These are phyloP conservation scores for Rhizopus delemar DNA, from an alignment of 371 early-diverging fungal species.

Conservation along the genomic window DNA sequence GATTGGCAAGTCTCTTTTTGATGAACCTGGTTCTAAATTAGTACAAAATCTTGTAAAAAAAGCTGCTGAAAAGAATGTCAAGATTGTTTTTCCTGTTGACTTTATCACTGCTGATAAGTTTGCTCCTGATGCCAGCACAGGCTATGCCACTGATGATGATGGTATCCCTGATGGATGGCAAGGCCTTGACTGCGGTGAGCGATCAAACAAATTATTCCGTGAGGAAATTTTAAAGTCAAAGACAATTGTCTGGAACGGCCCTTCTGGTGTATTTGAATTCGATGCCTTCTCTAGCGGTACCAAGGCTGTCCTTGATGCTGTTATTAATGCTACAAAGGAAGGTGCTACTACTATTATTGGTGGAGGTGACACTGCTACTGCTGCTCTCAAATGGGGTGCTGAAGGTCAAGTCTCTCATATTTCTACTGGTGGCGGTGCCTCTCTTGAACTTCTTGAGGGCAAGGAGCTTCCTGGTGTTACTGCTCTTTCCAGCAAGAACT, in stretches of 20 bases:
- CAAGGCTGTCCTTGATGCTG: conserved; percentile 80
- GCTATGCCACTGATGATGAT: conserved; percentile 80
- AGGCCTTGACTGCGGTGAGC: conserved; percentile 93
- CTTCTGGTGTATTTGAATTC: conserved; percentile 98
- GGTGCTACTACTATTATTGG: conserved; percentile 72
- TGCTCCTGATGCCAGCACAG: conserved; percentile 76
- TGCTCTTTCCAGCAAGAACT: conserved; percentile 73
- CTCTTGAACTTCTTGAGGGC: conserved; percentile 94
- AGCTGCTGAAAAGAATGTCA: conserved; percentile 86
- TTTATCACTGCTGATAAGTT: conserved; percentile 90
- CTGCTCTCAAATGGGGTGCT: conserved; percentile 86
- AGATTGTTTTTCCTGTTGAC: conserved; percentile 90
- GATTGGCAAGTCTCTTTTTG: conserved; percentile 95
- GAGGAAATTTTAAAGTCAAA: conserved; percentile 77
- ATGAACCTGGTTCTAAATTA: conserved; percentile 85
- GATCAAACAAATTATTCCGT: conserved; percentile 76
- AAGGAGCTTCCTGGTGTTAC: conserved; percentile 89
- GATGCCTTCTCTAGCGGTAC: conserved; percentile 92
- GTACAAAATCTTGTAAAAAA: conserved; percentile 81
- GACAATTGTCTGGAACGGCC: conserved; percentile 99
- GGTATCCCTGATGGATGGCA: conserved; percentile 92
- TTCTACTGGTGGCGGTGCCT: conserved; percentile 98
- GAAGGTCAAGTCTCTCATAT: conserved; percentile 93
- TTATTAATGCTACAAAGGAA: conserved; percentile 79
- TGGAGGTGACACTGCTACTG: conserved; percentile 99